Evolutionary conservation across 1,284 basidiomycete species (phyloP).

Genomic region (Golubevia pallescens): DNA sequence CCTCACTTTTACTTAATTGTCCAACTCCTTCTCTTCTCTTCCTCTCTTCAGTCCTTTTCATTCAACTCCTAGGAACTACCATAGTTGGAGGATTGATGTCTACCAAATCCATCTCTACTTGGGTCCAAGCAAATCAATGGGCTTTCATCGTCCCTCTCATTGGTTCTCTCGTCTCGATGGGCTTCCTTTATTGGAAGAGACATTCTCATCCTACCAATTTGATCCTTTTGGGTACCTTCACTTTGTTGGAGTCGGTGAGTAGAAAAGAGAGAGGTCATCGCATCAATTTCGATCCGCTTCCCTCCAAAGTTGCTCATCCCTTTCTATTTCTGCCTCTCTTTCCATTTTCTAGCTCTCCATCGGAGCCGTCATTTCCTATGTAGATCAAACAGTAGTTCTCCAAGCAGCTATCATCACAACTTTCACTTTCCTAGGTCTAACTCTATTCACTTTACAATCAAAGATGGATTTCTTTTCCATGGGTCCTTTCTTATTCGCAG

Average conservation of each 20-base stretch:
- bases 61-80: conserved; percentile 54
- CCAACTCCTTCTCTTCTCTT: background rate
- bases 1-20: conserved; percentile 11
- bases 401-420: conserved; percentile 85
- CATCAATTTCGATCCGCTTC: too few relatives aligned
- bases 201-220: conserved; percentile 83
- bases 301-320: background rate
- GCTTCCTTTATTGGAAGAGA: conserved; percentile 83
- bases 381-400: conserved; percentile 77
- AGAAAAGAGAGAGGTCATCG: too few relatives aligned
- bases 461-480: conserved; percentile 77
- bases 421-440: conserved; percentile 84
- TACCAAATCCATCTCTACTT: conserved; percentile 22
- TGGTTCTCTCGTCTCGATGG: conserved; percentile 76
- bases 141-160: conserved; percentile 70
- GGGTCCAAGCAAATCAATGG: conserved; percentile 46
- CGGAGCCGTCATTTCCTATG: conserved; percentile 78
- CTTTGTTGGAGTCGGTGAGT: conserved; percentile 76
- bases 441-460: conserved; percentile 81
- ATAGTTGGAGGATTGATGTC: conserved; percentile 40
- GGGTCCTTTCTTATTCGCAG: conserved; percentile 81
- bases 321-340: background rate
- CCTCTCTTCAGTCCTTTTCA: conserved; percentile 44
- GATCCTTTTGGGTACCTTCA: conserved; percentile 77
- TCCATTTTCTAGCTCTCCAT: conserved; percentile 66